Base-by-base conservation (phyloP, 1,284 basidiomycete genomes). In the Apiotrichum domesticum region DNA sequence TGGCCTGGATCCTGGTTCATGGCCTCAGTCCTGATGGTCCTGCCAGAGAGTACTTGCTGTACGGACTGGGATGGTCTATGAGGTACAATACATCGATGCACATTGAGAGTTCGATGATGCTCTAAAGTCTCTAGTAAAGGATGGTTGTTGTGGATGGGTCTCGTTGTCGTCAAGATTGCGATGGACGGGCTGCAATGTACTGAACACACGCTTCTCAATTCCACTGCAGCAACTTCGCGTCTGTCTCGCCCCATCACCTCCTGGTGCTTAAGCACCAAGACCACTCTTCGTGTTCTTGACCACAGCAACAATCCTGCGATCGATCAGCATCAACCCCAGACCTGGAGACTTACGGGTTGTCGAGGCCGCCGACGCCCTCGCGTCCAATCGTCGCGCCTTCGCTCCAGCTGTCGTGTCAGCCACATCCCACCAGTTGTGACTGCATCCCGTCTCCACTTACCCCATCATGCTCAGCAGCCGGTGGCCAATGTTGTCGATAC, bases 251-350 rank as follows among this genome's bases (percentile, higher is more conserved):
- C 21, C 21, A 21, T 21, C 21, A 21, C 21, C 21, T 21, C 21
- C 34, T 15, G 14, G 33, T 3, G 14, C 32, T 59, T 58, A 73
- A 6, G 71, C 69, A n/a, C 76, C 76, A 1, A 78, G 63, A 46
- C 76, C 76, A 29, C 61, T 67, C 66, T 78, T 78, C n/a, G 74
- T 75, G 55, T 76, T 74, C 63, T 78, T 78, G 41, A 78, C 76
- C 11, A 77, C 70, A 0, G 77, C 77, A 44, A 77, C 66, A 57
- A 78, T 76, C 1, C 76, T 78, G 59, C 61, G 56, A 59, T 59
- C 59, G 56, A 59, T 49, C 21, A 58, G 35, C 41, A 14, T 34
- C 14, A 5, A 14, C 14, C 41, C 7, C 10, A 7, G 21, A 29
- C n/a, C 10, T 6, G 8, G n/a, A 44, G 5, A 74, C 76, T 71